phyloP scores from a whole-genome alignment of 768 basidiomycete species.

The Termitomyces sp. region DNA sequence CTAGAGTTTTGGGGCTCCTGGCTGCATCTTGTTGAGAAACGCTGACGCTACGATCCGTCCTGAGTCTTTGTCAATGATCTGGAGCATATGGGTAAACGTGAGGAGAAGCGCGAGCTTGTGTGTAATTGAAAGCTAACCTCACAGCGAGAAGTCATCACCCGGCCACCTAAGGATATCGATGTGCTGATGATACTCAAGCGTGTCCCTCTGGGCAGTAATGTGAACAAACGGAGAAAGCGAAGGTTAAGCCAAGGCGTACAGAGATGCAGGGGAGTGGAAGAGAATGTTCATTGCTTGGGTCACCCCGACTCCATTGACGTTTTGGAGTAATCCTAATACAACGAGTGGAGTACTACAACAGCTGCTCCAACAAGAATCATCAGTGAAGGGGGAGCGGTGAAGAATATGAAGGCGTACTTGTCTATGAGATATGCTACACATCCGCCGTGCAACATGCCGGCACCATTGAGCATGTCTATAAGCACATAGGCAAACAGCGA shows the following conservation, averaged over 20 bases:
- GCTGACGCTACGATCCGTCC: conserved; percentile 65
- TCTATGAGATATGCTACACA: conserved; percentile 74
- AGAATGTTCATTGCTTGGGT: conserved; percentile 69
- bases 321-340: conserved; percentile 58
- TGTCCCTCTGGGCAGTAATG: conserved; percentile 44
- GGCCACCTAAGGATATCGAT: conserved; percentile 64
- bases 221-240: conserved; percentile 11
- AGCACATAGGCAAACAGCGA: not conserved
- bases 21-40: conserved; percentile 74
- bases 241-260: conserved; percentile 38
- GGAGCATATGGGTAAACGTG: not conserved
- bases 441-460: conserved; percentile 76
- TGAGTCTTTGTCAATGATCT: conserved; percentile 61
- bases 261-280: conserved; percentile 67
- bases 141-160: conserved; percentile 70
- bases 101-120: conserved; percentile 7
- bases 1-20: conserved; percentile 47
- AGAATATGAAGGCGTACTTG: conserved; percentile 45
- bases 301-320: conserved; percentile 70
- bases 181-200: conserved; percentile 59
- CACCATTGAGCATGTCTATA: conserved; percentile 72
- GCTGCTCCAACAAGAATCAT: conserved; percentile 27
- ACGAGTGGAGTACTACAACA: conserved; percentile 70
- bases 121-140: conserved; percentile 45
- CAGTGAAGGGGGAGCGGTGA: not conserved